A percentile compares a stretch with the other conserved stretches of the same genome.
These are phyloP conservation scores for Pythium biforme DNA, from an alignment of 352 stramenopile genomes.

Conservation along the genomic window DNA sequence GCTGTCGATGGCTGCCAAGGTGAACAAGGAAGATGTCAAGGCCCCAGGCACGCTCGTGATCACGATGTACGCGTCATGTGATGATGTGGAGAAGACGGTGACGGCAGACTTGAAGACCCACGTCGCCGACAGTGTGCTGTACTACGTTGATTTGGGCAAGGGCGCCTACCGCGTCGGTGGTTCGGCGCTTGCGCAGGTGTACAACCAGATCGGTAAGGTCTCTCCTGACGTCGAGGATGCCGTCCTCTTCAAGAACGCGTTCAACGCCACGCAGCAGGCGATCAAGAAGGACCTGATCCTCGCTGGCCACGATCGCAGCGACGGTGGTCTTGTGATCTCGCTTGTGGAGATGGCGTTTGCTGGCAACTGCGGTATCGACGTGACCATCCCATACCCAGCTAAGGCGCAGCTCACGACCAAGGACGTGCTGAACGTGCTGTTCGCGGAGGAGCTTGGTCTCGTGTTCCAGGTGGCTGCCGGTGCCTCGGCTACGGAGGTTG, in stretches of 20 bases:
- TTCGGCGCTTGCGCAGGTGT: conserved; percentile 95
- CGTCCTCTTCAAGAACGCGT: conserved; percentile 90
- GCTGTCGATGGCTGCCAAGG: conserved; percentile 97
- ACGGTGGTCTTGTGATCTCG: conserved; percentile 95
- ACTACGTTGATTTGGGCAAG: conserved; percentile 95
- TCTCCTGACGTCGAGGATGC: conserved; percentile 94
- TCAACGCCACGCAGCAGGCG: conserved; percentile 92
- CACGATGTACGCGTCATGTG: conserved; percentile 96
- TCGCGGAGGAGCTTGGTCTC: conserved; percentile 97
- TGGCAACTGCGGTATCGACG: conserved; percentile 96
- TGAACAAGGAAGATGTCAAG: conserved; percentile 96
- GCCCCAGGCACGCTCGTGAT: conserved; percentile 97
- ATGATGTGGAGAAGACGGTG: conserved; percentile 96
- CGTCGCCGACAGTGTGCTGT: conserved; percentile 74
- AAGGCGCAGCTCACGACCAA: conserved; percentile 39
- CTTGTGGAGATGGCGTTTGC: conserved; percentile 99
- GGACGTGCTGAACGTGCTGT: conserved; percentile 83
- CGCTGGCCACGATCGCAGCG: conserved; percentile 97
- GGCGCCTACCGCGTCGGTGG: conserved; percentile 93
- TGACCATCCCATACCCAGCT: conserved; percentile 79
- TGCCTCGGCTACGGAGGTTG: conserved; percentile 54
- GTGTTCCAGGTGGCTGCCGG: conserved; percentile 93
- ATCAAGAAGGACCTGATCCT: conserved; percentile 91
- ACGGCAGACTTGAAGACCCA: conserved; percentile 97
- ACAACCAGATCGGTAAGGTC: conserved; percentile 82